These are phyloP conservation scores for Saccharomycopsis capsularis DNA, from an alignment of 805 yeast genomes.

Conservation along the genomic window DNA sequence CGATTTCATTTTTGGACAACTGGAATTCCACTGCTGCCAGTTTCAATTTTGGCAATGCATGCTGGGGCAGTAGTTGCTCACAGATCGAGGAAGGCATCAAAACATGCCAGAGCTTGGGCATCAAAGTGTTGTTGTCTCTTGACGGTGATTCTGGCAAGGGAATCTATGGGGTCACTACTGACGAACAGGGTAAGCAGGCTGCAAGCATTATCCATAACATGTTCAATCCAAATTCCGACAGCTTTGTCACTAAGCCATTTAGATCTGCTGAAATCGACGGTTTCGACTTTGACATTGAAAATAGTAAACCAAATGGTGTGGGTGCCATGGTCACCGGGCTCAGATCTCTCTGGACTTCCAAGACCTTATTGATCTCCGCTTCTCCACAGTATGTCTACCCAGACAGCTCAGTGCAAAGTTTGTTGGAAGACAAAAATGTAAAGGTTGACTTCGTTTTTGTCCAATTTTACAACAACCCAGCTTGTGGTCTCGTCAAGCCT, in stretches of 20 bases:
- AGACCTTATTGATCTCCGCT: slow-evolving; percentile 55
- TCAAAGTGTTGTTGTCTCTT: slow-evolving; percentile 67
- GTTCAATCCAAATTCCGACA: slow-evolving; percentile 48
- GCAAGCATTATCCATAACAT: slow-evolving; percentile 57
- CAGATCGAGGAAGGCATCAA: slow-evolving; percentile 57
- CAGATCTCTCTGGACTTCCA: slow-evolving; percentile 35
- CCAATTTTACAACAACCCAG: slow-evolving; percentile 66
- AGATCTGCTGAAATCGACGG: slow-evolving; percentile 76
- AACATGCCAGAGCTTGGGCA: slow-evolving; percentile 69
- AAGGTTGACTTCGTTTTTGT: slow-evolving; percentile 61
- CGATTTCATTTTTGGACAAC: slow-evolving; percentile 18
- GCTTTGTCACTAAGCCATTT: slow-evolving; percentile 13
- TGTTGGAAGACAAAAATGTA: slow-evolving; percentile 45
- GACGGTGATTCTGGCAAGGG: slow-evolving; percentile 40
- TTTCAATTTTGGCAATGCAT: slow-evolving; percentile 41
- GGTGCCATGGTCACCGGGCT: slow-evolving; percentile 50
- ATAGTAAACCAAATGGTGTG: slow-evolving; percentile 53
- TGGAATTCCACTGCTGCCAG: slow-evolving; percentile 24
- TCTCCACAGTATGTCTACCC: slow-evolving; percentile 79
- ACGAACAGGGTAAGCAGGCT: slow-evolving; percentile 62
- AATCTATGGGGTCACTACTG: slow-evolving; percentile 78
- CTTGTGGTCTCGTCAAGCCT: slow-evolving; percentile 36
- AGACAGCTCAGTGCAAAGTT: slow-evolving; percentile 44
- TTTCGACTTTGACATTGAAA: slow-evolving; percentile 86
- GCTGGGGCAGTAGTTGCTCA: slow-evolving; percentile 22